These are phyloP conservation scores for Echinosophora koreensis DNA, from an alignment of 306 rosid genomes.

Conservation along the genomic window DNA sequence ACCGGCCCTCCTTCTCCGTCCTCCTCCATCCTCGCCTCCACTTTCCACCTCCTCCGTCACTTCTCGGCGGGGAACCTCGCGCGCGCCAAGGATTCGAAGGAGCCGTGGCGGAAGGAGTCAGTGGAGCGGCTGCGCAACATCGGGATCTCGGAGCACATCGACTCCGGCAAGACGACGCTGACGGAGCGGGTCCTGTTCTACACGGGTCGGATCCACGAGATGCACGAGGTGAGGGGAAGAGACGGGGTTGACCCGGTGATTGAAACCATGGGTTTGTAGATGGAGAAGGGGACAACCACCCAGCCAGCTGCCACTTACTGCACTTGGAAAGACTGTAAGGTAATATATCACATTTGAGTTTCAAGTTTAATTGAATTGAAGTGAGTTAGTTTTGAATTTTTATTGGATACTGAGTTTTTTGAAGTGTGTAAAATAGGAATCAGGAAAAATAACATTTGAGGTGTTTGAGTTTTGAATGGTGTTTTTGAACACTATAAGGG, in stretches of 20 bases:
- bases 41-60: constrained; percentile 50
- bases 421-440: too few species aligned
- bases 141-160: constrained; percentile 98
- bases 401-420: too few species aligned
- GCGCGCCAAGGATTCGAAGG: constrained; percentile 79
- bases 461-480: too few species aligned
- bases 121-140: constrained; percentile 84
- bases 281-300: constrained; percentile 92
- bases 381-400: too few species aligned
- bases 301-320: constrained; percentile 96
- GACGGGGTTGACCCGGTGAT: constrained; percentile 98
- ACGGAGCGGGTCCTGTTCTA: constrained; percentile 86
- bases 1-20: constrained; percentile 50
- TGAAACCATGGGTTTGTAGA: constrained; percentile 98
- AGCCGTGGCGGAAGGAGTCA: constrained; percentile 91
- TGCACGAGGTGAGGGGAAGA: constrained; percentile 91
- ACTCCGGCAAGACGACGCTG: constrained; percentile 99
- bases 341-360: not conserved
- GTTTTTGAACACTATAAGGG: too few species aligned
- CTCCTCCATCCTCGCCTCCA: constrained; percentile 42
- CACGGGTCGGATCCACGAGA: constrained; percentile 94
- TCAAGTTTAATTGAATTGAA: too few species aligned
- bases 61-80: too few species aligned
- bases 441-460: too few species aligned
- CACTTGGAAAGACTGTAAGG: constrained; percentile 90